Evolutionary conservation across 2,329 filamentous ascomycete genomes (phyloP).

Genomic region (Metarhizium humberi): DNA sequence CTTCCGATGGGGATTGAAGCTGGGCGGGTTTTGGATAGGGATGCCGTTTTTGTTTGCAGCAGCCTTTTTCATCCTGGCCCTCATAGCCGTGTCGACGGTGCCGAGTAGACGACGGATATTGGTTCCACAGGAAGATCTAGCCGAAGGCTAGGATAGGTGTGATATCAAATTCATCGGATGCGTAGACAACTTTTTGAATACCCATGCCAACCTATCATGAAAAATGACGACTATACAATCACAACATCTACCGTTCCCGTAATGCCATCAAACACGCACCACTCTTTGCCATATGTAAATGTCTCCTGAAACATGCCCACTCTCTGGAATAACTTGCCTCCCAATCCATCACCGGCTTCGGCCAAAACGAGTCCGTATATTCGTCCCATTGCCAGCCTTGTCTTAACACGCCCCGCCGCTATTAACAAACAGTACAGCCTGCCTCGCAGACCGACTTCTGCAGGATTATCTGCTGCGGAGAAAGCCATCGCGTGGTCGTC

Average conservation of each 20-base stretch:
- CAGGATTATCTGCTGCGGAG: not conserved
- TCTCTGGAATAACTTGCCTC: not conserved
- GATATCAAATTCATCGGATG: not conserved
- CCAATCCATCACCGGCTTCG: not conserved
- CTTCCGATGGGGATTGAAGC: slow-evolving; percentile 5
- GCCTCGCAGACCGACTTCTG: not conserved
- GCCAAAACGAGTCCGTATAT: not conserved
- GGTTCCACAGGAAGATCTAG: not conserved
- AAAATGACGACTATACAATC: not conserved
- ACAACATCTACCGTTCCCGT: not conserved
- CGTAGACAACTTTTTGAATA: not conserved
- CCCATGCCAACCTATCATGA: not conserved
- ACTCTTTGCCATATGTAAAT: not conserved
- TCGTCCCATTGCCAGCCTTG: not conserved
- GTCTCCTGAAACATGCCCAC: not conserved
- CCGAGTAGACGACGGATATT: not conserved
- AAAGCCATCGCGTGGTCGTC: not conserved
- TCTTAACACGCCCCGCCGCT: not conserved
- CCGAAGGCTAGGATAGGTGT: not conserved
- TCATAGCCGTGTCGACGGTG: not conserved
- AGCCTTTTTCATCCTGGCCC: slow-evolving; percentile 5
- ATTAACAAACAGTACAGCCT: not conserved
- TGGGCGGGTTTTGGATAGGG: slow-evolving; percentile 1
- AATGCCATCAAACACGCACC: not conserved
- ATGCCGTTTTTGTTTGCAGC: slow-evolving; percentile 1